Base-by-base conservation (phyloP, 495 filamentous ascomycete species). In the Tetracladium setigerum region DNA sequence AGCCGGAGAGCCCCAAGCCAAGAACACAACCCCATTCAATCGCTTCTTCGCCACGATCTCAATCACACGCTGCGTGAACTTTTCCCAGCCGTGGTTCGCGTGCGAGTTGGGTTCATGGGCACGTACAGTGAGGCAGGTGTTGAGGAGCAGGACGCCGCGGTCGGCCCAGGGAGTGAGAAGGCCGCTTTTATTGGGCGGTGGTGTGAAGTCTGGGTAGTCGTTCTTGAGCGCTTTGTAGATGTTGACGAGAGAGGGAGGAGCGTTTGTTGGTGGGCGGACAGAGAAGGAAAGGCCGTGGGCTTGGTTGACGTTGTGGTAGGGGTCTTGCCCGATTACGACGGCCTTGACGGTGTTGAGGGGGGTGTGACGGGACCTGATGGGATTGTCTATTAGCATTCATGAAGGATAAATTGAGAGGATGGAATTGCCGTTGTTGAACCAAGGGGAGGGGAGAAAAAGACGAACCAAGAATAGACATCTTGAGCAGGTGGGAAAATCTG, bases 201-300 rank as follows among this genome's bases (percentile, higher is more conserved):
- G 57, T 12, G 63, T 55, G 68, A 96, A 97, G 31, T 67, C 59
- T 0, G 90, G 89, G 63, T 95, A 98, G 65, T 96, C 91, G 15
- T 84, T 87, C 49, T 82, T 78, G 41, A 98, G 78, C 17, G 75
- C 79, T 16, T 66, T 90, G 73, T 91, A 98, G 64, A 98, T 96
- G 69, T 97, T 98, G 46, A 76, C 73, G 11, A 98, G 77, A 2
- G 86, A 91, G 0, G 88, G 89, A 0, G 92, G 92, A 1, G 89
- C 90, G 5, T 76, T 77, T 0, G 88, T 95, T 0, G 92, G 92
- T 0, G 92, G 81, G 0, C 84, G 88, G 43, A 96, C 89, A 14
- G 87, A 95, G 77, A 98, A 98, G 62, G 81, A 86, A 38, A 98
- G 79, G 18, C 92, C 92, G 66, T 95, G 91, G 30, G 92, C 92